Percentiles rank a stretch among this genome's conserved stretches.
phyloP scores from a whole-genome alignment of 139 green algal genomes.

The Dunaliella sp. region DNA sequence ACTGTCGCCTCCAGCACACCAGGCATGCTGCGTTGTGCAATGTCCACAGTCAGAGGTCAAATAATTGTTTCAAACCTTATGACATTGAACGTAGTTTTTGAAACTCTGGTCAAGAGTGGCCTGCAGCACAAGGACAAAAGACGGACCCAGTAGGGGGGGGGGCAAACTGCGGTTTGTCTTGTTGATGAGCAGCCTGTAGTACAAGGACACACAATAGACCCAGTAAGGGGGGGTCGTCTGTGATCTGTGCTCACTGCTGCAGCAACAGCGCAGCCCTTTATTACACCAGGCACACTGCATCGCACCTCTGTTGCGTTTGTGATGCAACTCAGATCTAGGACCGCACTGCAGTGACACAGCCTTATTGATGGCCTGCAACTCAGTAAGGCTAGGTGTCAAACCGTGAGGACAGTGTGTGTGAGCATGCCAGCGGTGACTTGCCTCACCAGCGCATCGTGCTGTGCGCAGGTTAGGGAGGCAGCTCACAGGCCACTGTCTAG shows the following conservation, averaged over 20 bases:
- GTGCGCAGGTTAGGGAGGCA: no score
- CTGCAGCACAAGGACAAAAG: background rate
- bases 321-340: no score
- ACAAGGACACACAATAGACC: background rate
- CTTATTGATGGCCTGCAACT: no score
- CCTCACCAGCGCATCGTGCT: no score
- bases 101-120: background rate
- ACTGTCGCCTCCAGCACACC: constrained; percentile 11
- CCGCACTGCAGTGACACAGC: no score
- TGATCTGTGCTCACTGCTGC: background rate
- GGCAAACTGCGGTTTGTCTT: no score
- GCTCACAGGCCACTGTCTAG: no score
- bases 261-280: background rate
- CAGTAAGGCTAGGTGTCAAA: no score
- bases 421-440: no score
- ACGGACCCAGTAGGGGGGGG: background rate
- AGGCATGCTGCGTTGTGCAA: constrained; percentile 4
- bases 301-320: background rate
- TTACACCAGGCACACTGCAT: background rate
- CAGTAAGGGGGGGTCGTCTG: background rate
- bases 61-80: no score
- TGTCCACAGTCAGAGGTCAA: background rate
- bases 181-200: background rate
- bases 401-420: no score
- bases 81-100: no score